Base-by-base conservation (phyloP, 2,329 filamentous ascomycete species). In the Claviceps cyperi region DNA sequence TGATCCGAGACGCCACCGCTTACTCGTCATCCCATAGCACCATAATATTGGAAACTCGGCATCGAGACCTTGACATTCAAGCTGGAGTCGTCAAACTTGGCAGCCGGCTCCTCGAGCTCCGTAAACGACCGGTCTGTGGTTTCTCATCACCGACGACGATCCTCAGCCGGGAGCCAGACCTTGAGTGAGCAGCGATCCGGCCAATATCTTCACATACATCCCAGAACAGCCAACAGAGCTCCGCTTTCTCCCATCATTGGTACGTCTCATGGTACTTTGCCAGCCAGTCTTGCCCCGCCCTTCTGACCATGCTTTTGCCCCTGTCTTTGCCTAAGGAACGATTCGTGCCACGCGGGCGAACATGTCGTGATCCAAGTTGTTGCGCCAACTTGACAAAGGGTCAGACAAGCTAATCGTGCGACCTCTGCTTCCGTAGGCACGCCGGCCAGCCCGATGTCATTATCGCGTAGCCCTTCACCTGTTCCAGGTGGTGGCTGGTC, bases 401-500 rank as follows among this genome's bases (percentile, higher is more conserved):
- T 44, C 44, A 48, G 48, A 50, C 51, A 46, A 48, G 41, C 47
- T 50, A 44, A 50, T 24, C 38, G 46, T 45, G 24, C 7, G 22
- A 40, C n/a, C 22, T 36, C 28, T 53, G 35, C 35, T 39, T 65
- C 24, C 9, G 19, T 65, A 77, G 74, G 77, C 61, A 81, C 74
- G 48, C 75, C 79, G 43, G 73, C 69, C 58, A 61, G 67, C 57
- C 68, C 71, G 60, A 95, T 95, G 90, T 86, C 86, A 57, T 71
- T 91, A 55, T 92, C 89, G 57, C 81, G 88, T 68, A 94, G 87
- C 62, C 87, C 90, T 47, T 95, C 88, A 50, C 91, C 90, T 54
- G 77, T 81, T 55, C 84, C 81, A 54, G 84, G 85, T 60, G 88
- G 87, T 62, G 89, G 89, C 59, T 96, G 91, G 90, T 81, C 86